Base-by-base conservation (phyloP, 2,329 filamentous ascomycete species). In the Alternaria panax region DNA sequence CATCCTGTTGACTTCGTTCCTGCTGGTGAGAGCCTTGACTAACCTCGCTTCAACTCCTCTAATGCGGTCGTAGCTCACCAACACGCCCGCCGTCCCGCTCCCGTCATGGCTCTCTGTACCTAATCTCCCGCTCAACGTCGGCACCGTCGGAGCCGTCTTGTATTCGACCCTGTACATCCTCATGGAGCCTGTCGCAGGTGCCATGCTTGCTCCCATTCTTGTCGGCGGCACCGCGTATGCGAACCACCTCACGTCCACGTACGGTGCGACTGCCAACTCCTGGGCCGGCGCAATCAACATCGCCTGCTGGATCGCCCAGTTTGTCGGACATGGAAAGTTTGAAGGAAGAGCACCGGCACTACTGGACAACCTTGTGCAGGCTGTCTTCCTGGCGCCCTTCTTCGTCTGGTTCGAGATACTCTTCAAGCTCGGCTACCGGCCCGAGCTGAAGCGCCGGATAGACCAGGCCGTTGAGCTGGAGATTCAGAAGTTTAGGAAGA, bases 361-460 rank as follows among this genome's bases (percentile, higher is more conserved):
- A 64, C 82, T 98, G 47, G 93, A 98, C 80, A 98, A 97, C 73
- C 80, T 98, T 41, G 84, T 96, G 47, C 95, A 98, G 80, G 93
- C 95, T 27, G 79, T 98, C 65, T 94, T 98, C 73, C 84, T 98
- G 24, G 95, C 95, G 0, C 95, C 95, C 8, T 90, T 99, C 73
- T 99, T 98, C 71, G 94, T 98, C 59, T 99, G 95, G 92, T 90
- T 99, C 70, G 93, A 98, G 81, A 81, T 96, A 24, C 84, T 99
- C 25, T 99, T 99, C 83, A 88, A 85, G 72, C 86, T 96, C 51
- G 95, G 95, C 48, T 99, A 98, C 80, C 87, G 95, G 60, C 91
- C 90, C 1, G 93, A 96, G 78, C 83, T 99, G 68, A 92, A 94
- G 81, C 85, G 86, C 61, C 88, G 94, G 51, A 87, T 98, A 43